Evolutionary conservation across 345 rosid species (phyloP), one percentile per base, ranked within the genome.

Genomic region (Erysimum cheiranthoides): DNA sequence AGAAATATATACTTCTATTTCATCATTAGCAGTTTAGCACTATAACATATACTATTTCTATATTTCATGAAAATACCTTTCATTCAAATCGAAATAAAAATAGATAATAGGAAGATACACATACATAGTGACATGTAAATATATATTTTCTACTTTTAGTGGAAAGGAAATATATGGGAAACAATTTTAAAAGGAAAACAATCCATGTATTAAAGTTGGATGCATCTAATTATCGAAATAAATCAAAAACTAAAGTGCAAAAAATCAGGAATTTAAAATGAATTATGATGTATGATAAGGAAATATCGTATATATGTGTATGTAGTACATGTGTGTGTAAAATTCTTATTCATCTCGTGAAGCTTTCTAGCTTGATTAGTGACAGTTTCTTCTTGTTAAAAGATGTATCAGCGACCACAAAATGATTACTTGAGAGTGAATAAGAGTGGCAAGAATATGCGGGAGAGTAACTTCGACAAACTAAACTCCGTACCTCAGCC

Each of bases 391-490:
- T 61, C 10, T n/a, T 51, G 68, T 39, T 10, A 39, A 34, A 50
- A 58, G 34, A 76, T 69, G 74, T 8, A 52, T 69, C 64, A 76
- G 1, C 73, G 61, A 67, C 36, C 73, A 30, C 40, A 28, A 61
- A 69, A 52, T 43, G 65, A 69, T 61, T 6, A 52, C 50, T 35
- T 62, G 70, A 76, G 58, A 69, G 73, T 67, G 45, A 67, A 45
- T 5, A 57, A 50, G 40, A 47, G 10, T 46, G 12, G 66, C 8
- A 74, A 74, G 8, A 56, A 8, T 51, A 74, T 25, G 12, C 47
- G 34, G 30, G 61, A 25, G 84, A 90, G 93, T 57, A 90, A 89
- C 0, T 70, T 80, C 82, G 86, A 89, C 74, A 93, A 84, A 73
- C 87, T 82, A 28, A 80, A 77, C 46, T 72, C 73, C 46, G 74